Base-by-base conservation (phyloP, 495 filamentous ascomycete genomes). In the Coniosporium apollinis region DNA sequence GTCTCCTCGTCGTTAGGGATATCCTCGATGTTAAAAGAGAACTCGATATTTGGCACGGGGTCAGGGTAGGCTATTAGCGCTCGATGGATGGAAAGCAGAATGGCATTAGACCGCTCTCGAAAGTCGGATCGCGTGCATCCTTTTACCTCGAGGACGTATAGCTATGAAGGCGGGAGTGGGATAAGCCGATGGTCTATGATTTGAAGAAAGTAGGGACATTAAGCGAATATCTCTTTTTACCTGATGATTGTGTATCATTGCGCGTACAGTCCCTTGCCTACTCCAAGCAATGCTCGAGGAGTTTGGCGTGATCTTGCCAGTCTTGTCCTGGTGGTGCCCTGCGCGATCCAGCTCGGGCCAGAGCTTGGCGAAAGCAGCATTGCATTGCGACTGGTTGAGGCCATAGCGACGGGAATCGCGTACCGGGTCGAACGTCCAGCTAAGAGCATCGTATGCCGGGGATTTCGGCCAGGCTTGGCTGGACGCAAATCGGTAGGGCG, bases 41-140 rank as follows among this genome's bases (percentile, higher is more conserved):
- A 78, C 52, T 76, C 66, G 33, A 78, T 71, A 44, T 80, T 66
- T 2, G 70, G 76, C 18, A 71, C 49, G 0, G 58, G 61, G 25
- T 58, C 45, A 0, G 58, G 66, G 3, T 67, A 57, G 26, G 68
- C 64, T 7, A 63, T 38, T 17, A 72, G 38, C 25, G 69, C 64
- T 41, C 67, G 62, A 53, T 72, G 42, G 13, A 57, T 39, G 17
- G 46, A 28, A 6, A 42, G 19, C 3, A 60, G 43, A 3, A 56
- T 50, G n/a, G 60, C 58, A 22, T 63, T 32, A 9, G 64, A 57
- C 26, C 66, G 65, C 7, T 56, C 46, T 13, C 59, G 59, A 22
- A 64, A 56, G 32, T 63, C 61, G 28, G 61, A 54, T 4, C 51
- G 51, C 22, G 48, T 43, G 6, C 38, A 41, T 3, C 39, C 25